Evolutionary conservation across 495 filamentous ascomycete species (phyloP).

Genomic region (Echria macrotheca): DNA sequence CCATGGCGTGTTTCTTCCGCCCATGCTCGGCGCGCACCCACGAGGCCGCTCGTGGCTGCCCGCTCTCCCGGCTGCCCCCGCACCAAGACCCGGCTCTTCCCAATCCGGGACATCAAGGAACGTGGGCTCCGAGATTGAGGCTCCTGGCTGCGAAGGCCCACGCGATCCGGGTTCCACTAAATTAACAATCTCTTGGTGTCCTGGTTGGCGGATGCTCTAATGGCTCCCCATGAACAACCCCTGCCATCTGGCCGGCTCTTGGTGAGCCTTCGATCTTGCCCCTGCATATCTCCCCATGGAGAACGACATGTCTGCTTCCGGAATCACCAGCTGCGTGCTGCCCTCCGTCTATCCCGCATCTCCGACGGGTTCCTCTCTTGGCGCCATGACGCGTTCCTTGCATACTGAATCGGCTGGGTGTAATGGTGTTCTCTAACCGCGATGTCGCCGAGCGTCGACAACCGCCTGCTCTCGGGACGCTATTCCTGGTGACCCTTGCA

Average conservation of each 20-base stretch:
- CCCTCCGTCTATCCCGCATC: no score
- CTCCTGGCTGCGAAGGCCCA: no score
- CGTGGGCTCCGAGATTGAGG: slow-evolving; percentile 26
- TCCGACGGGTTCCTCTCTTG: no score
- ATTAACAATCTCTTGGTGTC: slow-evolving; percentile 8
- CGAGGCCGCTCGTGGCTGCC: slow-evolving; percentile 13
- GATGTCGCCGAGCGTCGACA: no score
- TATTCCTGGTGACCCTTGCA: slow-evolving; percentile 9
- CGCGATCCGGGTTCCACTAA: slow-evolving; percentile 22
- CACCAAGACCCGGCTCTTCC: slow-evolving; percentile 24
- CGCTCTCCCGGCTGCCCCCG: slow-evolving; percentile 16
- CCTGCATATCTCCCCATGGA: slow-evolving; percentile 4
- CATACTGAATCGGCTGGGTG: no score
- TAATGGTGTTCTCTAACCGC: no score
- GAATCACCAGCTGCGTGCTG: no score
- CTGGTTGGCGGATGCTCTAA: slow-evolving; percentile 25
- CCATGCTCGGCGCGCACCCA: slow-evolving; percentile 14
- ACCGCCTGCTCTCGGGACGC: slow-evolving; percentile 20
- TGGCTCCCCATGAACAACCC: slow-evolving; percentile 18
- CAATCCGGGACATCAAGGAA: slow-evolving; percentile 28
- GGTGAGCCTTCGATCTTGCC: slow-evolving; percentile 11
- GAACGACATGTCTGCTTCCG: no score
- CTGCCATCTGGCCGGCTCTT: neutral
- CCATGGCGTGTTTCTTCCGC: slow-evolving; percentile 22
- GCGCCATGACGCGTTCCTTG: no score